A percentile compares a stretch with the other conserved stretches of the same genome.
Conservation (phyloP, 2,329 filamentous ascomycete genomes). For the Stachybotrys echinatus region DNA sequence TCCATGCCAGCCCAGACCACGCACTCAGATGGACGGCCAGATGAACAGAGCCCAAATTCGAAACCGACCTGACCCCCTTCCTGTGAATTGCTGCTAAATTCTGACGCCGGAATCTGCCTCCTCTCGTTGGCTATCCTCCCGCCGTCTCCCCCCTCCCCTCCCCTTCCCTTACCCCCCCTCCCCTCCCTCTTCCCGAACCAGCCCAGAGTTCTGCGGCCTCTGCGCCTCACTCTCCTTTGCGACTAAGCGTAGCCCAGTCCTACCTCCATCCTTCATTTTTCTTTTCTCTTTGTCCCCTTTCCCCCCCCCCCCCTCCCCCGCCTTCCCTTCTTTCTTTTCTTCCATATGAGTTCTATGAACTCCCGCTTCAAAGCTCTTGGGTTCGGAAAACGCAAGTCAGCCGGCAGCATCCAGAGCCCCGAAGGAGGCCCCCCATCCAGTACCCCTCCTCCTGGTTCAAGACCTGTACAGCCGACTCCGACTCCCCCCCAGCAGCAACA, state of each 20-base stretch:
- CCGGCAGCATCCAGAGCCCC: constrained; percentile 51
- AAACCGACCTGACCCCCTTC: background rate
- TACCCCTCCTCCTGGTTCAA: constrained; percentile 40
- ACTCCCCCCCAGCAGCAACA: constrained; percentile 11
- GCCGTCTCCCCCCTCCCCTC: constrained; percentile 5
- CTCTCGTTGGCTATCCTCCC: background rate
- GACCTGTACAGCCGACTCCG: constrained; percentile 37
- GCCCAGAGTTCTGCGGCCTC: constrained; percentile 1
- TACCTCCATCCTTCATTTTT: background rate
- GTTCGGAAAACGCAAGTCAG: constrained; percentile 75
- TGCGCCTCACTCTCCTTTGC: constrained; percentile 13
- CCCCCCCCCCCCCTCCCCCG: constrained; percentile 14
- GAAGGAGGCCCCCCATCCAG: constrained; percentile 29
- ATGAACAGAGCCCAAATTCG: background rate
- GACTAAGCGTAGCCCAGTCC: background rate
- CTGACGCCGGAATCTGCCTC: background rate
- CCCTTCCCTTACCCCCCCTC: no score
- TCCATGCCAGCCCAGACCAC: background rate
- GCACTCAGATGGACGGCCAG: background rate
- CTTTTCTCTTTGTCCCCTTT: constrained; percentile 10
- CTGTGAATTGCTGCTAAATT: background rate
- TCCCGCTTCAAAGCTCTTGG: constrained; percentile 74
- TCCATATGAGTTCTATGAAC: constrained; percentile 72
- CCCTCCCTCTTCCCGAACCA: background rate
- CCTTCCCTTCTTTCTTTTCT: constrained; percentile 21